A percentile compares a stretch with the other conserved stretches of the same genome.
Conservation (phyloP, 116 monocot genomes). For the Thalassia testudinum region DNA sequence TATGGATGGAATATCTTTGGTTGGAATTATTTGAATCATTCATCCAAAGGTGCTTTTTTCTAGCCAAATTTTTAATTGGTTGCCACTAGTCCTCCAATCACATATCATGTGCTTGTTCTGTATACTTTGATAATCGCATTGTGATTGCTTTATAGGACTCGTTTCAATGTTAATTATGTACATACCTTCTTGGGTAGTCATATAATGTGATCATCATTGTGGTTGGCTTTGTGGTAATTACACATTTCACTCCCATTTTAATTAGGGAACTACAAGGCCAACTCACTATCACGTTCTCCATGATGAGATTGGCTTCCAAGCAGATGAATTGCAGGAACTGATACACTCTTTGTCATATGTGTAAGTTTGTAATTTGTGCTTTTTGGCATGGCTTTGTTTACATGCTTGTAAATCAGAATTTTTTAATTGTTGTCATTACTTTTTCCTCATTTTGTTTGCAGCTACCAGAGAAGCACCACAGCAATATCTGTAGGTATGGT, state of each 20-base stretch:
- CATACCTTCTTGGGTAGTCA: neutral
- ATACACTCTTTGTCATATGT: conserved; percentile 89
- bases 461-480: conserved; percentile 87
- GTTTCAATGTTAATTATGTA: neutral
- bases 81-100: no score
- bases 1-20: no score
- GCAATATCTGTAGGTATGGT: conserved; percentile 69
- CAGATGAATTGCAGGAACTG: conserved; percentile 79
- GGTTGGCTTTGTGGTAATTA: neutral
- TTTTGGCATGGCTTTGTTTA: no score
- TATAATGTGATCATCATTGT: neutral
- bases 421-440: no score
- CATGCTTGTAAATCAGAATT: no score
- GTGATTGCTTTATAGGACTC: neutral
- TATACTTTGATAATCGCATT: neutral
- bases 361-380: conserved; percentile 32
- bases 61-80: no score
- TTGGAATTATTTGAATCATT: no score
- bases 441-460: no score
- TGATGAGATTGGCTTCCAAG: conserved; percentile 65
- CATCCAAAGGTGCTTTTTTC: no score
- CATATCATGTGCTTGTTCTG: neutral
- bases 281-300: conserved; percentile 79
- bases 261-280: conserved; percentile 77
- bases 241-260: neutral